A percentile compares a stretch with the other conserved stretches of the same genome.
Conservation (phyloP, 371 early-diverging fungal genomes). For the Rhizopus microsporus region DNA sequence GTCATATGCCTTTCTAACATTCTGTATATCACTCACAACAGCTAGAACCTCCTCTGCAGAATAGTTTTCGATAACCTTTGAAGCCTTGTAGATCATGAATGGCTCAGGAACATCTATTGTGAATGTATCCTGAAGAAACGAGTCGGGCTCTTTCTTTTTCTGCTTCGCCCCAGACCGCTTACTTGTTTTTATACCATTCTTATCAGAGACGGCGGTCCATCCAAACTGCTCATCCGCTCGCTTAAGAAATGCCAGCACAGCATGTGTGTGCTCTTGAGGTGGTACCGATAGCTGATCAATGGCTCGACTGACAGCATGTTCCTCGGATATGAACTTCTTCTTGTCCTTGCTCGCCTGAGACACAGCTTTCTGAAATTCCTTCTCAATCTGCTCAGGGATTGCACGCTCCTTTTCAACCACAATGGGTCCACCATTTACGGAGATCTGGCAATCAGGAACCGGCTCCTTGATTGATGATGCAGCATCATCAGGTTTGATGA, state of each 20-base stretch:
- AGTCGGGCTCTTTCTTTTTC: slow-evolving; percentile 4
- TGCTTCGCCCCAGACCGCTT: slow-evolving; percentile 39
- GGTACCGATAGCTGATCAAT: slow-evolving; percentile 17
- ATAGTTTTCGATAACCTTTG: slow-evolving; percentile 60
- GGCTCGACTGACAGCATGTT: slow-evolving; percentile 4
- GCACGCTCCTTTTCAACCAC: slow-evolving; percentile 8
- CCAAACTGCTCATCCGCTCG: slow-evolving; percentile 46
- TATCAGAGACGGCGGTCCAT: slow-evolving; percentile 53
- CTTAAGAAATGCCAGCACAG: slow-evolving; percentile 32
- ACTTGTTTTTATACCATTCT: slow-evolving; percentile 38
- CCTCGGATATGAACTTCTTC: slow-evolving; percentile 6
- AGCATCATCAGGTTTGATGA: slow-evolving; percentile 41
- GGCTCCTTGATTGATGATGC: neutral
- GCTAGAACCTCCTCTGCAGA: slow-evolving; percentile 59
- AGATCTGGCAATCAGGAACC: slow-evolving; percentile 2
- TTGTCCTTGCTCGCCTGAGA: neutral
- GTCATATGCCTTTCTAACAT: slow-evolving; percentile 41
- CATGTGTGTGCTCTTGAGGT: slow-evolving; percentile 33
- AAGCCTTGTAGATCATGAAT: slow-evolving; percentile 53
- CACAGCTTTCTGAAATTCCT: neutral
- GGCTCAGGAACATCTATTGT: slow-evolving; percentile 47
- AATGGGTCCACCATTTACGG: slow-evolving; percentile 29
- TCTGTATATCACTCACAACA: slow-evolving; percentile 49
- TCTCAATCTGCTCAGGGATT: neutral
- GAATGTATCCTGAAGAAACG: neutral